Conservation (phyloP, 1,139 yeast genomes). For the Meyerozyma elateridarum region DNA sequence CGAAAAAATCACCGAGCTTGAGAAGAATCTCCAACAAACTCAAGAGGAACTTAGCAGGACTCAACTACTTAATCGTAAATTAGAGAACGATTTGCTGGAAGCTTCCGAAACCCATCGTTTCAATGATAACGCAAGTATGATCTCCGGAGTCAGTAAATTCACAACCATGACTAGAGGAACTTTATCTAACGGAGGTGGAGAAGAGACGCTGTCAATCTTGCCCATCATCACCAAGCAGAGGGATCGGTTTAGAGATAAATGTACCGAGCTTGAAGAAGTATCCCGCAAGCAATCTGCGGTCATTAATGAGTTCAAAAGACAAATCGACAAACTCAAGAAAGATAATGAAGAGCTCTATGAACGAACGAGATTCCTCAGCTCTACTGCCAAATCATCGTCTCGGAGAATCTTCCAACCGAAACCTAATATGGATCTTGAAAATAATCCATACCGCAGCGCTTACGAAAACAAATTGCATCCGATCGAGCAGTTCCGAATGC, state of each 20-base stretch:
- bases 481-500: constrained; percentile 72
- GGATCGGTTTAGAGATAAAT: constrained; percentile 80
- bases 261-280: constrained; percentile 80
- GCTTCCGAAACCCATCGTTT: constrained; percentile 29
- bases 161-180: constrained; percentile 26
- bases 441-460: constrained; percentile 49
- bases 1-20: constrained; percentile 35
- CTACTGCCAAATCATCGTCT: constrained; percentile 22
- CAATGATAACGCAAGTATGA: constrained; percentile 65
- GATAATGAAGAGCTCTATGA: constrained; percentile 83
- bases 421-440: constrained; percentile 50
- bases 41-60: constrained; percentile 31
- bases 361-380: constrained; percentile 70
- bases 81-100: constrained; percentile 70
- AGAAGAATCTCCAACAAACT: constrained; percentile 32
- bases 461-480: constrained; percentile 84
- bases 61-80: constrained; percentile 46
- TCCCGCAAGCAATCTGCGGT: constrained; percentile 53
- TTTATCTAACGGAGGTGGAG: constrained; percentile 15
- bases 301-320: constrained; percentile 59
- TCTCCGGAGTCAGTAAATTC: constrained; percentile 50
- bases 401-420: constrained; percentile 29
- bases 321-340: constrained; percentile 56
- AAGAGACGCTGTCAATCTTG: constrained; percentile 49
- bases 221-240: constrained; percentile 93